Conservation (phyloP, 2,329 filamentous ascomycete species). For the Calonectria crousiana region DNA sequence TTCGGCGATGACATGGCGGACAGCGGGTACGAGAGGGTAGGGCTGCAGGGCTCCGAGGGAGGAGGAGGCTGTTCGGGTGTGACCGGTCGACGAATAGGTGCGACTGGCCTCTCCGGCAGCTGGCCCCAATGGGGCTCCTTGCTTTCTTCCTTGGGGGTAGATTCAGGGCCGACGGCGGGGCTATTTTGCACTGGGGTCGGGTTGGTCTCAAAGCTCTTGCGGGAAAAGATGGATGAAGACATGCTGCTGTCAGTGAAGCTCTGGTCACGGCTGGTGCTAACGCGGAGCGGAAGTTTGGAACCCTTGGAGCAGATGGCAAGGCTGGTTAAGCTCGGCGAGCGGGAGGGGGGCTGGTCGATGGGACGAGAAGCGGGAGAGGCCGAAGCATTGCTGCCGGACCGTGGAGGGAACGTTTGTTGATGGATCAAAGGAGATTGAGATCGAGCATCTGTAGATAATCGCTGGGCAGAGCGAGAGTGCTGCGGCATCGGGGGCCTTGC, state of each 20-base stretch:
- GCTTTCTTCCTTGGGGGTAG: slow-evolving; percentile 26
- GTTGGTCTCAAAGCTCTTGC: slow-evolving; percentile 49
- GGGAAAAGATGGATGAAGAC: slow-evolving; percentile 56
- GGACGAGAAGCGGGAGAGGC: slow-evolving; percentile 10
- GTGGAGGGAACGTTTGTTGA: slow-evolving; percentile 26
- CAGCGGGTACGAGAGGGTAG: slow-evolving; percentile 41
- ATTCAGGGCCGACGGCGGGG: slow-evolving; percentile 41
- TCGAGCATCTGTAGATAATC: slow-evolving; percentile 26
- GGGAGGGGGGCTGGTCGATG: slow-evolving; percentile 32
- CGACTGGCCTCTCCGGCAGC: slow-evolving; percentile 32
- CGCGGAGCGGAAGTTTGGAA: slow-evolving; percentile 54
- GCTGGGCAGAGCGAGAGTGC: slow-evolving; percentile 35
- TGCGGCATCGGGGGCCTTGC: slow-evolving; percentile 32
- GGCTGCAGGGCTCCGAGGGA: slow-evolving; percentile 37
- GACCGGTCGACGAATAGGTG: slow-evolving; percentile 11
- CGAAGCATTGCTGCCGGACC: slow-evolving; percentile 14
- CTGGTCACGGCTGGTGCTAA: slow-evolving; percentile 53
- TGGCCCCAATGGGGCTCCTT: slow-evolving; percentile 40
- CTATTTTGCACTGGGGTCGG: slow-evolving; percentile 49
- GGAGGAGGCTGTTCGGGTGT: slow-evolving; percentile 32
- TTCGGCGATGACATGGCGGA: slow-evolving; percentile 50
- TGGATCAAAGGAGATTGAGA: slow-evolving; percentile 17
- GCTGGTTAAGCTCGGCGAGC: slow-evolving; percentile 44
- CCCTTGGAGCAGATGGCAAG: slow-evolving; percentile 47
- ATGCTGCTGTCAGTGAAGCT: slow-evolving; percentile 59